Evolutionary conservation across 148 eudicot genomes (phyloP), one percentile per base, ranked within the genome.

Genomic region (Rhododendron simsii): DNA sequence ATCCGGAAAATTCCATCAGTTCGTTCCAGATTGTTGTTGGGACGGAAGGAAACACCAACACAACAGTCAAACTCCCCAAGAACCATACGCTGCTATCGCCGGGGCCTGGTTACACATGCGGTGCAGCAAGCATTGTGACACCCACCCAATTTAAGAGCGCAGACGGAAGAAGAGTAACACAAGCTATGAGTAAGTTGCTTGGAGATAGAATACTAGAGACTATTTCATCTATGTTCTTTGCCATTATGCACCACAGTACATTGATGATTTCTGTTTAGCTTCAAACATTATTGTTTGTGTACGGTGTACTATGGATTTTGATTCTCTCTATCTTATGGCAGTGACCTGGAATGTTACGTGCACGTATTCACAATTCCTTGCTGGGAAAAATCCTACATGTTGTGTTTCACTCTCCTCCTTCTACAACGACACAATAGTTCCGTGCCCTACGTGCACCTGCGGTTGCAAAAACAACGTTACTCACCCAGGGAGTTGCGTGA

Each of bases 51-150:
- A 91, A 93, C 30, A 89, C 93, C 3, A 92, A 92, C 79, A 92
- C 67, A 65, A 94, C 96, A 0, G 96, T 94, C 55, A 92, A 80
- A 84, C 78, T 94, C 20, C 96, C 96, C 0, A 90, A 87, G 88
- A 91, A 92, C 88, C 91, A 87, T 57, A 94, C 95, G n/a, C 86
- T 94, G 48, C 84, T 44, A 57, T 90, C 95, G 14, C 96, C 96
- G 8, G 96, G 96, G 79, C 92, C 94, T 15, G 93, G 93, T 57
- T 94, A 94, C 85, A 91, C 93, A 7, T 94, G 96, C 77, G 94
- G 93, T 39, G 92, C 95, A 4, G 95, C 89, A 35, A 90, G 86
- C 50, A 59, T 87, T 77, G 96, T 88, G 44, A 84, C 11, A 80
- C 90, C 93, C 13, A 94, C 91, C 53, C 80, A 80, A 81, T 94